Evolutionary conservation across 371 early-diverging fungal genomes (phyloP).

Genomic region (Batrachochytrium dendrobatidis): DNA sequence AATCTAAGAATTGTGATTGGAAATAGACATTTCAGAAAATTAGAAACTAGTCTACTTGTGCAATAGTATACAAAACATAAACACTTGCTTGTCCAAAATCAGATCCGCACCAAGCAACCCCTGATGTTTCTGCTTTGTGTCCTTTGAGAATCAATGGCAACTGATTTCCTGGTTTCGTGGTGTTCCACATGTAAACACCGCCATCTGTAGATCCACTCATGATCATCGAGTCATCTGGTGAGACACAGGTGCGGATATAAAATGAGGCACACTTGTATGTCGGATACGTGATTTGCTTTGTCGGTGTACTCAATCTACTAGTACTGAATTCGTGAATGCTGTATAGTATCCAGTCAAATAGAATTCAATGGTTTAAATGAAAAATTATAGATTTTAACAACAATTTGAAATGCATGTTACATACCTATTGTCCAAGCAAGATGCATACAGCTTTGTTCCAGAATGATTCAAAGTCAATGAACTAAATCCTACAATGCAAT

Average conservation of each 20-base stretch:
- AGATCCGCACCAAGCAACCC: slow-evolving; percentile 13
- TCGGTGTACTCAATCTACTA: slow-evolving; percentile 6
- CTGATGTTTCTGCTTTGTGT: slow-evolving; percentile 19
- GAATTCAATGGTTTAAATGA: not conserved
- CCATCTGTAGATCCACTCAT: slow-evolving; percentile 24
- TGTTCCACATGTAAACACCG: slow-evolving; percentile 26
- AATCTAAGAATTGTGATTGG: slow-evolving; percentile 8
- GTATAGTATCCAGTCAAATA: not conserved
- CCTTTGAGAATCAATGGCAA: slow-evolving; percentile 16
- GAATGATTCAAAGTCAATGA: slow-evolving; percentile 12
- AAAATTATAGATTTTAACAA: not conserved
- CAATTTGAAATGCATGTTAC: not conserved
- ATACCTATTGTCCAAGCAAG: slow-evolving; percentile 24
- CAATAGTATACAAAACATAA: not conserved
- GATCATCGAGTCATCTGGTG: slow-evolving; percentile 26
- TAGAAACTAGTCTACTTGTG: not conserved
- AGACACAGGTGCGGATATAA: slow-evolving; percentile 24
- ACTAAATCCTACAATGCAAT: slow-evolving; percentile 13
- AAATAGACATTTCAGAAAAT: not conserved
- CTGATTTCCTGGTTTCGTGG: not conserved
- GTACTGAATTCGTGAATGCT: slow-evolving; percentile 27
- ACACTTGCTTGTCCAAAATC: slow-evolving; percentile 10
- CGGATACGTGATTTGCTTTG: slow-evolving; percentile 11
- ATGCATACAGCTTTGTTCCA: slow-evolving; percentile 21
- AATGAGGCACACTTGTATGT: slow-evolving; percentile 19